Conservation (phyloP, 768 basidiomycete genomes). For the Hericium erinaceus region DNA sequence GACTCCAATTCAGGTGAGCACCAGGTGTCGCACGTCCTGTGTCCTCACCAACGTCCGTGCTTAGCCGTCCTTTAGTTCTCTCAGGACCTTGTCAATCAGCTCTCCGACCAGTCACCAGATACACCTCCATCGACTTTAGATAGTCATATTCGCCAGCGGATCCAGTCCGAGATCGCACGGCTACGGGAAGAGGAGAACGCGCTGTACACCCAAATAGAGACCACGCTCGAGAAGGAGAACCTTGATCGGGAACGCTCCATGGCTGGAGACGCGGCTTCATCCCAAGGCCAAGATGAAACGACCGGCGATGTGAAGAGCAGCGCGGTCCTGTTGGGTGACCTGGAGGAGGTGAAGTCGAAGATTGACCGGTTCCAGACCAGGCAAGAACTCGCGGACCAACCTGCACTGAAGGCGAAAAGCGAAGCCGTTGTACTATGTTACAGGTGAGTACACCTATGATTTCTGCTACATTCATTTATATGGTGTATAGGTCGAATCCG, state of each 20-base stretch:
- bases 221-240: constrained; percentile 81
- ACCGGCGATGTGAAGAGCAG: constrained; percentile 45
- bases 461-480: not conserved
- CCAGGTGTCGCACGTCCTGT: constrained; percentile 1
- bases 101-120: constrained; percentile 55
- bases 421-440: constrained; percentile 69
- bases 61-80: constrained; percentile 49
- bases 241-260: constrained; percentile 61
- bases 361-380: constrained; percentile 62
- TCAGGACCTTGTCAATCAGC: constrained; percentile 72
- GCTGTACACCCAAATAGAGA: constrained; percentile 66
- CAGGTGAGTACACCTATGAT: constrained; percentile 35
- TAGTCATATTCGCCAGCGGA: constrained; percentile 59
- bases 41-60: not conserved
- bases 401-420: constrained; percentile 45
- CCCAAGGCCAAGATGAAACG: constrained; percentile 22
- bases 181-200: constrained; percentile 61
- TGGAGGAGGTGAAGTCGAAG: constrained; percentile 65
- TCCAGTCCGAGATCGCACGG: constrained; percentile 56
- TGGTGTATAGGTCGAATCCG: constrained; percentile 27
- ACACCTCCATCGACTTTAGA: constrained; percentile 61
- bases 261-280: constrained; percentile 29
- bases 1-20: constrained; percentile 29
- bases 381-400: constrained; percentile 43
- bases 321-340: constrained; percentile 56